Percentiles rank a stretch among this genome's conserved stretches.
These are phyloP conservation scores for Prunus yedoensis DNA, from an alignment of 331 rosid genomes.

Conservation along the genomic window DNA sequence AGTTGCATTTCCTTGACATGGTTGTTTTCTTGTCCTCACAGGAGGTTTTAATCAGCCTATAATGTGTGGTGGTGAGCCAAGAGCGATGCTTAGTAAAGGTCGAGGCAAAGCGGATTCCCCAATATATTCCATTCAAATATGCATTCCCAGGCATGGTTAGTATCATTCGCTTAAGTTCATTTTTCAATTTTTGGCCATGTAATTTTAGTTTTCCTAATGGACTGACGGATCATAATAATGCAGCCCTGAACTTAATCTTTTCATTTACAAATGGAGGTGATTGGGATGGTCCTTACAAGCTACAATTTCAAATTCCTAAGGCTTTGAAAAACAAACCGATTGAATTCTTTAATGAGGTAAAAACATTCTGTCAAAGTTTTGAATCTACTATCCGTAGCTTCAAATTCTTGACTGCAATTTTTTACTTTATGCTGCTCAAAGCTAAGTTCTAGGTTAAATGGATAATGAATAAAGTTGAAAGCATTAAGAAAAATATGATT, in stretches of 20 bases:
- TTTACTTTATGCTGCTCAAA: neutral
- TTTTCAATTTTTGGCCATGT: conserved; percentile 5
- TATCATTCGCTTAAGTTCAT: conserved; percentile 3
- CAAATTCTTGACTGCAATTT: neutral
- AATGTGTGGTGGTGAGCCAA: conserved; percentile 95
- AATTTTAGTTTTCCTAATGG: neutral
- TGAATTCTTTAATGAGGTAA: conserved; percentile 80
- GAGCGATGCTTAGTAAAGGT: conserved; percentile 71
- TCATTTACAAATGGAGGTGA: conserved; percentile 92
- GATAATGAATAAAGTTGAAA: neutral
- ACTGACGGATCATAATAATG: conserved; percentile 4
- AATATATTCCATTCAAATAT: conserved; percentile 72
- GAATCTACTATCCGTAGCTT: neutral
- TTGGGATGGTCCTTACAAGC: conserved; percentile 94
- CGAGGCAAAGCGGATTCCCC: conserved; percentile 92
- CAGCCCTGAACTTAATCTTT: conserved; percentile 84
- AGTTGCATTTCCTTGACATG: neutral
- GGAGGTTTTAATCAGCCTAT: conserved; percentile 98
- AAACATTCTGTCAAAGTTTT: conserved; percentile 1
- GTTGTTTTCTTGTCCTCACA: conserved; percentile 22
- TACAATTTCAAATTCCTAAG: conserved; percentile 76
- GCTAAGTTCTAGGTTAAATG: neutral
- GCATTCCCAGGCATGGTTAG: conserved; percentile 87
- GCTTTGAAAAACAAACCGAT: conserved; percentile 63
- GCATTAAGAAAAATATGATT: neutral